A percentile compares a stretch with the other conserved stretches of the same genome.
Conservation (phyloP, 2,329 filamentous ascomycete genomes). For the Apiospora sp. region DNA sequence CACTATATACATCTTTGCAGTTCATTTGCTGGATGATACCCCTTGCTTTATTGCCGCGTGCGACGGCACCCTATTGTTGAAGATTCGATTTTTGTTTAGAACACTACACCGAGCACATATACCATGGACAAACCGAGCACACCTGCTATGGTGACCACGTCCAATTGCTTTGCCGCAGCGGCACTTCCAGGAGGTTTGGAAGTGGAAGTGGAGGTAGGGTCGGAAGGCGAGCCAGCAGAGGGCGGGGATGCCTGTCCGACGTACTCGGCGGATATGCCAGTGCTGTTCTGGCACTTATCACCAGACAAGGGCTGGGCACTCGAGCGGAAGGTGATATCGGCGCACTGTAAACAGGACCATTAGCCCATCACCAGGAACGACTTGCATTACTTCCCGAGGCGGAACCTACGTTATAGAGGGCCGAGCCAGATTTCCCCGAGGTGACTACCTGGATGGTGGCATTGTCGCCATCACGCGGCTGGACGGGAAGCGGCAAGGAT, state of each 20-base stretch:
- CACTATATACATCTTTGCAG: background rate
- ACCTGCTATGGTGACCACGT: constrained; percentile 41
- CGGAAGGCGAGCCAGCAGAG: constrained; percentile 13
- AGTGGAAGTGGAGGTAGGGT: background rate
- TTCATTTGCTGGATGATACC: background rate
- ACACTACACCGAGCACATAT: constrained; percentile 48
- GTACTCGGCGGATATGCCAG: constrained; percentile 55
- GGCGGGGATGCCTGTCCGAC: constrained; percentile 34
- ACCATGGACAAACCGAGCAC: constrained; percentile 48
- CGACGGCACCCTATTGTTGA: background rate
- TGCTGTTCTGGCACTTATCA: constrained; percentile 65
- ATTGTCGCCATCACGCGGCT: constrained; percentile 65
- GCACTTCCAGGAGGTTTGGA: constrained; percentile 17
- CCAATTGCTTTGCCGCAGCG: constrained; percentile 1
- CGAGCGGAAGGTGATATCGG: constrained; percentile 73
- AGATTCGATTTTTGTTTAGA: constrained; percentile 38
- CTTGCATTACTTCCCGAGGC: constrained; percentile 24
- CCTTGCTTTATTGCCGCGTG: background rate
- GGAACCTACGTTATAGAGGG: constrained; percentile 70
- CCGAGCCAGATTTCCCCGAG: constrained; percentile 62
- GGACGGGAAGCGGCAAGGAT: constrained; percentile 62
- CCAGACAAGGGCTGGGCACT: constrained; percentile 54
- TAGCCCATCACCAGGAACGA: background rate
- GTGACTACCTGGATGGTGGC: constrained; percentile 76
- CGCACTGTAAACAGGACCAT: constrained; percentile 60